Evolutionary conservation across 805 yeast genomes (phyloP).

Genomic region (Candida broadrunensis): DNA sequence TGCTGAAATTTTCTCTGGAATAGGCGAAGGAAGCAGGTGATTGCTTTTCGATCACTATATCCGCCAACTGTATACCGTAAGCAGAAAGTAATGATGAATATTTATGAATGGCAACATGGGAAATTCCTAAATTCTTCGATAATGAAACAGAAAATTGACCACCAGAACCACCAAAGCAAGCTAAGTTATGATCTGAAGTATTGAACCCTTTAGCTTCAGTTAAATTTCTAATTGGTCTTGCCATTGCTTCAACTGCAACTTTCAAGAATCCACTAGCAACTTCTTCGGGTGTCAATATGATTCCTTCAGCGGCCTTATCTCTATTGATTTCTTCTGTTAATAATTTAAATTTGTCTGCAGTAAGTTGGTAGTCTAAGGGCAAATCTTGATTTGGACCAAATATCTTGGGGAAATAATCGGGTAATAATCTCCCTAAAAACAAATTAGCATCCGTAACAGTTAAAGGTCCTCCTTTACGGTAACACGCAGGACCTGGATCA

Average conservation of each 20-base stretch:
- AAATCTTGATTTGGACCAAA: conserved; percentile 36
- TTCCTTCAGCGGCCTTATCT: conserved; percentile 17
- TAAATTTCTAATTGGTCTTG: conserved; percentile 31
- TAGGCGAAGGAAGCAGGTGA: conserved; percentile 29
- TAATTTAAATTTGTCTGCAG: conserved; percentile 50
- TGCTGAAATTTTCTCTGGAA: conserved; percentile 20
- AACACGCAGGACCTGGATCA: conserved; percentile 42
- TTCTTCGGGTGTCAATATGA: conserved; percentile 24
- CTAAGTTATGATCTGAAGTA: conserved; percentile 28
- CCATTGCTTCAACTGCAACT: conserved; percentile 34
- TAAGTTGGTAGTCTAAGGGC: conserved; percentile 31
- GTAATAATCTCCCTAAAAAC: conserved; percentile 31
- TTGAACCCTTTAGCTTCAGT: conserved; percentile 34
- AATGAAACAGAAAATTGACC: conserved; percentile 29
- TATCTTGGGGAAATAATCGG: conserved; percentile 35
- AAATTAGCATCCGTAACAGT: conserved; percentile 40
- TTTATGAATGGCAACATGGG: conserved; percentile 29
- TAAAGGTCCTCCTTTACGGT: conserved; percentile 37
- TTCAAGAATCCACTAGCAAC: conserved; percentile 32
- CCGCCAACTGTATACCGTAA: conserved; percentile 31
- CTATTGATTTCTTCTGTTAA: conserved; percentile 45
- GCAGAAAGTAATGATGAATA: conserved; percentile 34
- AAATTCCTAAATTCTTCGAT: conserved; percentile 26
- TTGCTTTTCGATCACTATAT: conserved; percentile 34
- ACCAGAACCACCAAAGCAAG: conserved; percentile 38